Evolutionary conservation across 257 asterid genomes (phyloP).

Genomic region (Petunia secreta): DNA sequence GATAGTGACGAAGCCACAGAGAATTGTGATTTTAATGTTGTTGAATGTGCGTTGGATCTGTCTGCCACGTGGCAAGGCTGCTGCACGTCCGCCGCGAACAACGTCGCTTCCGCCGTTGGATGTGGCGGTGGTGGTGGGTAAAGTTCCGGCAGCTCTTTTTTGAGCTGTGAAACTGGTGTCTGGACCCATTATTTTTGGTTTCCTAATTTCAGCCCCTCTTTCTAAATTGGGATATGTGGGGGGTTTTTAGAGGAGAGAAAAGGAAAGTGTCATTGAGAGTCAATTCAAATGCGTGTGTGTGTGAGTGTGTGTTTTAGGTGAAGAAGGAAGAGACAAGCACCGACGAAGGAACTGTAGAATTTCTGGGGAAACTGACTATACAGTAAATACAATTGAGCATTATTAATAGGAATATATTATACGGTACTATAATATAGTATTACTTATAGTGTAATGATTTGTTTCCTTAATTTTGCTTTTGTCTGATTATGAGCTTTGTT

Average conservation of each 20-base stretch:
- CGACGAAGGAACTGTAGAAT: slow-evolving; percentile 24
- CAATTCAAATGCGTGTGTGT: neutral
- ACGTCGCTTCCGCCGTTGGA: slow-evolving; percentile 44
- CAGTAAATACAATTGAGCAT: slow-evolving; percentile 20
- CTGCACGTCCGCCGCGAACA: slow-evolving; percentile 42
- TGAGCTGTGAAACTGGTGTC: slow-evolving; percentile 65
- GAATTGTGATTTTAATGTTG: slow-evolving; percentile 74
- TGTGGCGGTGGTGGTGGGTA: slow-evolving; percentile 47
- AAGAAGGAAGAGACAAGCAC: slow-evolving; percentile 34
- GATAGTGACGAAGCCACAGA: slow-evolving; percentile 86
- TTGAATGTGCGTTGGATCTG: slow-evolving; percentile 79
- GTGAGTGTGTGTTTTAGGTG: neutral
- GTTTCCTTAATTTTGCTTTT: slow-evolving; percentile 14
- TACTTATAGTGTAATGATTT: neutral
- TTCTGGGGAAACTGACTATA: slow-evolving; percentile 21
- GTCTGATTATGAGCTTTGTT: neutral
- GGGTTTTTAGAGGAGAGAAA: neutral
- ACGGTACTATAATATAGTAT: neutral
- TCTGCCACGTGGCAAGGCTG: slow-evolving; percentile 61
- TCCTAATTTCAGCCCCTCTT: neutral
- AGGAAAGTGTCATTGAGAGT: neutral
- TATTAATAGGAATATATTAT: too few species aligned
- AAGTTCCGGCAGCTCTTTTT: slow-evolving; percentile 55
- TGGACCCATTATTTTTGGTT: slow-evolving; percentile 67
- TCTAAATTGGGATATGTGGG: neutral